Percentiles rank a stretch among this genome's conserved stretches.
Evolutionary conservation across 805 yeast genomes (phyloP).

Genomic region (Torulaspora quercuum): DNA sequence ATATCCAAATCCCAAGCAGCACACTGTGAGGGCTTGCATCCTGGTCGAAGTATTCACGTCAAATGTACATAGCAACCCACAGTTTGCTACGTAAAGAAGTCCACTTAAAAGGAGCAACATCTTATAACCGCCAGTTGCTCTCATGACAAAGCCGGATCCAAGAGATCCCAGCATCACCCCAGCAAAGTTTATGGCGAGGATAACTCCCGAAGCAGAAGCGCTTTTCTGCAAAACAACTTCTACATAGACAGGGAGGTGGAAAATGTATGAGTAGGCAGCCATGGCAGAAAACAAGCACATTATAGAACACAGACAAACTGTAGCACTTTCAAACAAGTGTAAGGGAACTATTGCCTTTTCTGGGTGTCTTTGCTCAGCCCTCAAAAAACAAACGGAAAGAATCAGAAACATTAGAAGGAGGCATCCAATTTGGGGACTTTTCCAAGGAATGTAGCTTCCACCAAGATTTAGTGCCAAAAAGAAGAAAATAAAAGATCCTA

Average conservation of each 20-base stretch:
- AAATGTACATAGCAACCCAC: too few relatives aligned
- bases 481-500: constrained; percentile 12
- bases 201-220: constrained; percentile 56
- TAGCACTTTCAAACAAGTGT: constrained; percentile 6
- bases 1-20: constrained; percentile 54
- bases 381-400: constrained; percentile 7
- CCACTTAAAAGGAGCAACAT: too few relatives aligned
- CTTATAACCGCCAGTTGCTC: constrained; percentile 61
- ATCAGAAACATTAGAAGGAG: constrained; percentile 6
- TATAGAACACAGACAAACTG: constrained; percentile 7
- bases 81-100: too few relatives aligned
- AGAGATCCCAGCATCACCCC: constrained; percentile 57
- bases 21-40: constrained; percentile 43
- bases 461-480: constrained; percentile 15
- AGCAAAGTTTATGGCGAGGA: constrained; percentile 59
- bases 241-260: constrained; percentile 60
- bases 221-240: constrained; percentile 51
- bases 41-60: constrained; percentile 37
- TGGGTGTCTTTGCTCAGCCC: constrained; percentile 8
- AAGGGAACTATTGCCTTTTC: constrained; percentile 11
- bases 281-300: constrained; percentile 29
- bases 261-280: constrained; percentile 47
- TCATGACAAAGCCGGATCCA: constrained; percentile 64
- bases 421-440: constrained; percentile 10
- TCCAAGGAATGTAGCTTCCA: constrained; percentile 11